Percentiles rank a stretch among this genome's conserved stretches.
These are phyloP conservation scores for Pseudocercospora macadamiae DNA, from an alignment of 2,329 filamentous ascomycete species.

Conservation along the genomic window DNA sequence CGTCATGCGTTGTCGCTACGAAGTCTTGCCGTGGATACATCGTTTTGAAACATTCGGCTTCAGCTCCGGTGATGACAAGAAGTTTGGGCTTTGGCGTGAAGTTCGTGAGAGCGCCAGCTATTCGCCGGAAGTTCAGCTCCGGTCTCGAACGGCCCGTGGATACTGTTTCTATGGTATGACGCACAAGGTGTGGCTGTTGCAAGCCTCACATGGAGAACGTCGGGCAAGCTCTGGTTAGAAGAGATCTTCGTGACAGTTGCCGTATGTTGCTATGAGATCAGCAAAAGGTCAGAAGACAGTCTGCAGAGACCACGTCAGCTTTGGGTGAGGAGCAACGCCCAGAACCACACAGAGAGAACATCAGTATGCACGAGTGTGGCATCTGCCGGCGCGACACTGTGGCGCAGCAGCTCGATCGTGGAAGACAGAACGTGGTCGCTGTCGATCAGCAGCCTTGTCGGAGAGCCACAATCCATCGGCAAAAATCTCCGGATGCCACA, in stretches of 20 bases:
- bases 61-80: background rate
- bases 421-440: background rate
- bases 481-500: slow-evolving; percentile 8
- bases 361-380: slow-evolving; percentile 2
- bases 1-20: background rate
- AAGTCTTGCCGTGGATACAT: background rate
- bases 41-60: background rate
- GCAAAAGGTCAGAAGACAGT: slow-evolving; percentile 18
- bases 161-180: slow-evolving; percentile 8
- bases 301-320: slow-evolving; percentile 29
- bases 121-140: slow-evolving; percentile 1
- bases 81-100: slow-evolving; percentile 3
- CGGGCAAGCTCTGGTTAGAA: slow-evolving; percentile 18
- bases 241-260: slow-evolving; percentile 17
- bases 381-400: background rate
- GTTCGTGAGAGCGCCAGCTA: slow-evolving; percentile 4
- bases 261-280: slow-evolving; percentile 17
- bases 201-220: slow-evolving; percentile 10
- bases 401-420: too few species aligned
- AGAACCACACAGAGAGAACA: slow-evolving; percentile 7
- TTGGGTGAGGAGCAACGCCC: slow-evolving; percentile 13
- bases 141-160: background rate
- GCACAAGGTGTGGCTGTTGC: slow-evolving; percentile 22
- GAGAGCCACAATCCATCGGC: background rate
- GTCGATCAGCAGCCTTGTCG: background rate